phyloP scores from a whole-genome alignment of 768 basidiomycete species.

The Rhodocollybia butyracea region DNA sequence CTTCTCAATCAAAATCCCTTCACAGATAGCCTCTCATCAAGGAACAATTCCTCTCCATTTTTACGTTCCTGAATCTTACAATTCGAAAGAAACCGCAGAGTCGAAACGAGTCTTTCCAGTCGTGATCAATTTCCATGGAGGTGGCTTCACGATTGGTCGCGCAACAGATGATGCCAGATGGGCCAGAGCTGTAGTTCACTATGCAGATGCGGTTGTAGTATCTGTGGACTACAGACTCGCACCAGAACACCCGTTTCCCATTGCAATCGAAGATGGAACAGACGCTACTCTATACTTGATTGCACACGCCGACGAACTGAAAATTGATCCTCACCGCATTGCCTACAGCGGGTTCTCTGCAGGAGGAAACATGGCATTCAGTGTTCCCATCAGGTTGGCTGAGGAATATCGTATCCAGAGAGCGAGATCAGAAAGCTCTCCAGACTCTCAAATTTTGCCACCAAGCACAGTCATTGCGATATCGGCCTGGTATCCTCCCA shows the following conservation, averaged over 20 bases:
- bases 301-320: constrained; percentile 6
- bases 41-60: constrained; percentile 4
- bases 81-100: neutral
- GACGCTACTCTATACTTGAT: constrained; percentile 13
- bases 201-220: constrained; percentile 18
- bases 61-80: constrained; percentile 5
- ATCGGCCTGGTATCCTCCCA: constrained; percentile 5
- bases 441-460: too few relatives aligned
- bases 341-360: constrained; percentile 8
- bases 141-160: constrained; percentile 7
- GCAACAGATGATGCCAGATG: constrained; percentile 8
- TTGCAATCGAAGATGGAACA: constrained; percentile 27
- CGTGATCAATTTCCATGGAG: constrained; percentile 7
- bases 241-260: constrained; percentile 30
- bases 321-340: constrained; percentile 7
- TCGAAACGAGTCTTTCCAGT: neutral
- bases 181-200: constrained; percentile 7
- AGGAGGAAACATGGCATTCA: constrained; percentile 8
- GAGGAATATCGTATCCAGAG: constrained; percentile 4
- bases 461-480: neutral
- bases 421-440: too few relatives aligned
- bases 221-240: constrained; percentile 31
- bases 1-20: neutral
- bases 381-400: constrained; percentile 4
- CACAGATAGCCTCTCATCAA: neutral